Evolutionary conservation across 257 asterid genomes (phyloP), one percentile per base, ranked within the genome.

Genomic region (Scutellaria baicalensis): DNA sequence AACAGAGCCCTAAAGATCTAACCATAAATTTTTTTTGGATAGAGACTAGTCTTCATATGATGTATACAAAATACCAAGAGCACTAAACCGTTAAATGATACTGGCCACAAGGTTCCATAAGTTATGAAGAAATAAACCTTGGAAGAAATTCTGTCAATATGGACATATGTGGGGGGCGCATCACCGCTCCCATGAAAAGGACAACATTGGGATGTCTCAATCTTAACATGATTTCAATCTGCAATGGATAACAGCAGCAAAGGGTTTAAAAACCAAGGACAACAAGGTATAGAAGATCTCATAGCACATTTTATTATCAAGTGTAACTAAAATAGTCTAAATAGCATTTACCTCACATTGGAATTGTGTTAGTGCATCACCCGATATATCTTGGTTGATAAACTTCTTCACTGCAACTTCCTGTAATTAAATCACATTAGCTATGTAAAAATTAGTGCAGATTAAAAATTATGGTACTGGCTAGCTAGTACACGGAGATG

Each of bases 131-230:
- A 59, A 69, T 71, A 75, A 76, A 94, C 99, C 99, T 94, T 64
- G 99, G 97, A 33, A 94, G 90, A 74, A 79, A 94, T 72, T 94
- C 99, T 3, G 99, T 91, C 83, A 91, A 71, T 81, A 94, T 94
- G 75, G 99, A 91, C 80, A 94, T 84, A 80, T 91, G 89, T 43
- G 99, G 99, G 66, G 99, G 97, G 14, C 83, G 87, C 50, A 90
- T 83, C 67, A 94, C 99, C 0, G 99, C 99, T 77, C 99, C 99
- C 99, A 91, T 94, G 83, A 94, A 88, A 72, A 94, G 95, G 50
- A 94, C 99, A 57, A 94, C 93, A 83, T 94, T 94, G 3, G 99
- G 99, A 82, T 94, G 99, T 70, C 97, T 91, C 90, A 94, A 68
- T 77, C 99, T 82, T 80, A 88, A 78, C 99, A 94, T 94, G 73